Evolutionary conservation across 805 yeast species (phyloP), one percentile per base, ranked within the genome.

Genomic region (Metschnikowia reukaufii): DNA sequence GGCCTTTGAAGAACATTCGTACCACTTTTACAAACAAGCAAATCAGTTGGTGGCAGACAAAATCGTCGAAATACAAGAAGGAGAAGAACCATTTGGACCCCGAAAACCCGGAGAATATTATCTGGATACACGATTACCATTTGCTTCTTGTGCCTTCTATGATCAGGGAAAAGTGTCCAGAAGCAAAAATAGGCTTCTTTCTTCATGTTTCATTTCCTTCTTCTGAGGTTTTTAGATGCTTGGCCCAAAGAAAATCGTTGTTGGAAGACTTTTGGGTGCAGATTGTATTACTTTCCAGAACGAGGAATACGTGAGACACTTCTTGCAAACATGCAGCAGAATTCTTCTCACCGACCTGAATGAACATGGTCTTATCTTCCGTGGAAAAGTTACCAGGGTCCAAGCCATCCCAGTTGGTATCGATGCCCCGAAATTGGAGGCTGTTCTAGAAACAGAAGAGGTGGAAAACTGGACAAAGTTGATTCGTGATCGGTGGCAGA

Each of bases 111-210:
- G 68, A 68, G 36, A 96, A 92, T 62, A 72, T 81, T 34, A 76
- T 92, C 49, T 94, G 98, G 98, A 75, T 92, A 44, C 96, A 92
- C 64, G 99, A 92, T 66, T 92, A 92, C 63, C 98, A 94, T 67
- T 72, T 92, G 50, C 74, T 94, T 69, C 70, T 92, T 36, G 88
- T 91, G 1, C 97, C 98, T 0, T 76, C 75, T 45, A 84, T 92
- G 92, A 77, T 92, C 4, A 77, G 97, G 50, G 74, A 81, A 48
- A 68, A 75, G 52, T 63, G 90, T 18, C 97, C 97, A 4, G 64
- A 81, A 47, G 97, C 96, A 1, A 82, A 85, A 52, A 90, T 94
- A 56, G 97, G 97, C 0, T 86, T 91, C 57, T 94, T 90, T 66
- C 72, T 94, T 47, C 99, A 94, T 60, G 88, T 92, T 12, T 86